Conservation (phyloP, 257 asterid species). For the Solanum pinnatisectum region DNA sequence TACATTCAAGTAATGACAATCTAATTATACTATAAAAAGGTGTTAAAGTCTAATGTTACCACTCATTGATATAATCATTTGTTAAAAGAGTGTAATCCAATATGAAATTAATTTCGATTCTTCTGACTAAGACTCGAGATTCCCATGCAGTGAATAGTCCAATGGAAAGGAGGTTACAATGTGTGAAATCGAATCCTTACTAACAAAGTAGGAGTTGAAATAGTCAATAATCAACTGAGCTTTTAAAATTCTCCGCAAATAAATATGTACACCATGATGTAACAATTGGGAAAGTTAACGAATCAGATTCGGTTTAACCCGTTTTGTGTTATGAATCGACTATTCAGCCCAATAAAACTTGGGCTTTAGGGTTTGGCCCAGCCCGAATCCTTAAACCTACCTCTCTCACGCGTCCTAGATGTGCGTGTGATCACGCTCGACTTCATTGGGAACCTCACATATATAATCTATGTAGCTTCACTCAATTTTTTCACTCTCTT, state of each 20-base stretch:
- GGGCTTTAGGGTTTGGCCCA: slow-evolving; percentile 6
- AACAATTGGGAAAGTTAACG: not conserved
- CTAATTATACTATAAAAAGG: not conserved
- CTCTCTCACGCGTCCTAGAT: not conserved
- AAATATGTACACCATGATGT: not conserved
- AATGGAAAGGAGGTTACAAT: rapidly evolving
- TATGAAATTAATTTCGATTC: not conserved
- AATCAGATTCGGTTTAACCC: not conserved
- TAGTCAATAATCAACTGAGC: not conserved
- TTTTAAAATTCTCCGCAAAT: not conserved
- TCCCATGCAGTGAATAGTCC: not conserved
- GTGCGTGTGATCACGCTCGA: not conserved
- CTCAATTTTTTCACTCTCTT: not conserved
- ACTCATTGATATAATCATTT: not conserved
- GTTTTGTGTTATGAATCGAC: not conserved
- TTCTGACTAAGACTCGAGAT: rapidly evolving
- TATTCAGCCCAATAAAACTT: not conserved
- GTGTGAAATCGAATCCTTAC: not conserved
- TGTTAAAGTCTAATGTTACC: not conserved
- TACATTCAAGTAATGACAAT: not conserved
- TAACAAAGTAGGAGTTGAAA: not conserved
- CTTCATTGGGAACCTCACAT: not conserved
- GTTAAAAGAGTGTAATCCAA: not conserved
- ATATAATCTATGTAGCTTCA: not conserved
- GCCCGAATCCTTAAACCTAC: not conserved